Evolutionary conservation across 1,284 basidiomycete genomes (phyloP), one percentile per base, ranked within the genome.

Genomic region (Polyporus tsugae): DNA sequence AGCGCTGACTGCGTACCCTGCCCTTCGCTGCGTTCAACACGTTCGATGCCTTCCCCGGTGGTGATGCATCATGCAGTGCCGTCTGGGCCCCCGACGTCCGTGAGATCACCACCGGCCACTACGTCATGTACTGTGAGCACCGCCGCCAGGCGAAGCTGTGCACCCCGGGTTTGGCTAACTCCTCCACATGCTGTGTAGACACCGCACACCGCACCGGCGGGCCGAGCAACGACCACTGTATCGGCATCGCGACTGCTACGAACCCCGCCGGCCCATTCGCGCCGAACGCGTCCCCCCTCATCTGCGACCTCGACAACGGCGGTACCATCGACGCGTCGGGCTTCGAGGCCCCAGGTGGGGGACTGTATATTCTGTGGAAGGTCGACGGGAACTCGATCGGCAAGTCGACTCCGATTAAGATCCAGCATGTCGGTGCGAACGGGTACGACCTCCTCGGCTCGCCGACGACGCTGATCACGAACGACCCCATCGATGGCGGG

Each of bases 261-360:
- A 68, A 36, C 41, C 66, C 72, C 22, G 62, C 66, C 2, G 75
- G 75, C 5, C 74, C 74, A 13, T 76, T 72, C 66, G 72, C 69
- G 13, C 73, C 74, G 1, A 61, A 67, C n/a, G 42, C 66, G 10
- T 59, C 66, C 7, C 68, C 74, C 2, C 67, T 76, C 52, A 67
- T 69, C 38, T 75, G 74, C 63, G 68, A 73, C 38, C 70, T 71
- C 39, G 57, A 55, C 25, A 67, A 71, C 29, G 75, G 74, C 13
- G 74, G 74, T 22, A 74, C 69, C 0, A 76, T 75, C 44, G 75
- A 76, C 42, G 70, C 75, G 10, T 73, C 74, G 3, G 74, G 75
- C 4, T 75, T 74, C 66, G 65, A 70, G 39, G 71, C 74, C 39
- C 63, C 67, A 29, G 29, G 29, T 6, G 65, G 71, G 41, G 73